Evolutionary conservation across 2,329 filamentous ascomycete species (phyloP).

Genomic region (Aureobasidium sp.): DNA sequence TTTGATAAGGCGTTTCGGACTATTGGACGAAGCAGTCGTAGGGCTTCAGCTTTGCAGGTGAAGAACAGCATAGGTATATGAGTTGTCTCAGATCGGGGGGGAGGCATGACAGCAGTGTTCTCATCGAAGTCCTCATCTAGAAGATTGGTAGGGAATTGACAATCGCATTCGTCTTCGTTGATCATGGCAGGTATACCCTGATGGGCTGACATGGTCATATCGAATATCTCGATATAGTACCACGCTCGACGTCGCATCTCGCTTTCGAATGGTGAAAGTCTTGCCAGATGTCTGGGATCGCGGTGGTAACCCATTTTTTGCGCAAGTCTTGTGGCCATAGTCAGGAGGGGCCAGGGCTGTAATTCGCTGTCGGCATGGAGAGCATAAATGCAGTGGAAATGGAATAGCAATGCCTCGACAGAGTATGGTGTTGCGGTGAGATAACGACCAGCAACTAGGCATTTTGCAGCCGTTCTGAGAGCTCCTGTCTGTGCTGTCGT

Average conservation of each 20-base stretch:
- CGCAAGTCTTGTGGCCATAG: conserved; percentile 19
- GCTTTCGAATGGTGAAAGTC: conserved; percentile 21
- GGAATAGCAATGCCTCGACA: conserved; percentile 17
- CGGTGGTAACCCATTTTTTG: conserved; percentile 23
- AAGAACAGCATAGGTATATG: conserved; percentile 20
- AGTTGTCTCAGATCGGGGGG: not conserved
- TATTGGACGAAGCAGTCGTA: not conserved
- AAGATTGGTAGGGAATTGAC: conserved; percentile 13
- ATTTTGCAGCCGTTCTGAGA: conserved; percentile 2
- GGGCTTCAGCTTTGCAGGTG: not conserved
- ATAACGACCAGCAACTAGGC: conserved; percentile 16
- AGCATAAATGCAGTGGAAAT: conserved; percentile 6
- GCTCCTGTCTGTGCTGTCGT: not conserved
- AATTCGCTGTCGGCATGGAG: conserved; percentile 2
- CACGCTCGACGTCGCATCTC: conserved; percentile 24
- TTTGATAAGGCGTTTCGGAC: conserved; percentile 13
- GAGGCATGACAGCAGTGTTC: conserved; percentile 11
- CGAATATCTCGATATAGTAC: conserved; percentile 15
- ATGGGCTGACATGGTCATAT: conserved; percentile 18
- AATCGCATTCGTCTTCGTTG: conserved; percentile 18
- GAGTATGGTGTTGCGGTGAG: conserved; percentile 9
- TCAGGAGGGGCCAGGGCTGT: conserved; percentile 11
- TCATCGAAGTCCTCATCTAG: conserved; percentile 23
- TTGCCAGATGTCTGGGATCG: conserved; percentile 19
- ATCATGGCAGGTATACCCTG: conserved; percentile 20